These are phyloP conservation scores for Jatropha curcas DNA, from an alignment of 345 rosid genomes.

Conservation along the genomic window DNA sequence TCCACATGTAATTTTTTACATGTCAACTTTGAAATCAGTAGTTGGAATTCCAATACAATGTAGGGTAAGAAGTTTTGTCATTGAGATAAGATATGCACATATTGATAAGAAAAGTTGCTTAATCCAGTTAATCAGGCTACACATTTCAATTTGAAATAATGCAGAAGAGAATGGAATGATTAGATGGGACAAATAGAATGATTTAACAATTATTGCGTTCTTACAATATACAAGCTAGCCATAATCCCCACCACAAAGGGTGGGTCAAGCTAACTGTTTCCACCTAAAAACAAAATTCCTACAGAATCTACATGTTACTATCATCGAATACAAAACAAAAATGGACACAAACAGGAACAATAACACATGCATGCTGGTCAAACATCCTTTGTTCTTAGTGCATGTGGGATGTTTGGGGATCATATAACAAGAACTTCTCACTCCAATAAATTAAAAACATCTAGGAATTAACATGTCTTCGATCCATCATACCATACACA, in stretches of 20 bases:
- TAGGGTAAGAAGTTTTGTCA: no score
- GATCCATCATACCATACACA: background rate
- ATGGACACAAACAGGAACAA: background rate
- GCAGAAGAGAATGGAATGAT: background rate
- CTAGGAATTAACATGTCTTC: background rate
- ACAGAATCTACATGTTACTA: background rate
- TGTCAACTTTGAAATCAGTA: no score
- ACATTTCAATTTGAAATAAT: background rate
- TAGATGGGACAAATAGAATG: background rate
- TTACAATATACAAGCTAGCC: background rate
- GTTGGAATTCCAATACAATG: no score
- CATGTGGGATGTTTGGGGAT: slow-evolving; percentile 15
- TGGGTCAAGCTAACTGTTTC: background rate
- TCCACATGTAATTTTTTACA: no score
- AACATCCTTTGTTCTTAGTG: background rate
- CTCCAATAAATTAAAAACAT: background rate
- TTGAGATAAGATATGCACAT: no score
- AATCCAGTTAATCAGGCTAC: background rate
- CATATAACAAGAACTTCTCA: background rate
- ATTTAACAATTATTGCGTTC: slow-evolving; percentile 5
- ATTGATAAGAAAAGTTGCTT: background rate
- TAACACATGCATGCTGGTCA: background rate
- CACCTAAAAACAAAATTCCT: background rate
- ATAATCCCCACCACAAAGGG: slow-evolving; percentile 4
- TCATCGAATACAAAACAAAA: background rate